Conservation (phyloP, 129 eudicot genomes). For the Tagetes patula region DNA sequence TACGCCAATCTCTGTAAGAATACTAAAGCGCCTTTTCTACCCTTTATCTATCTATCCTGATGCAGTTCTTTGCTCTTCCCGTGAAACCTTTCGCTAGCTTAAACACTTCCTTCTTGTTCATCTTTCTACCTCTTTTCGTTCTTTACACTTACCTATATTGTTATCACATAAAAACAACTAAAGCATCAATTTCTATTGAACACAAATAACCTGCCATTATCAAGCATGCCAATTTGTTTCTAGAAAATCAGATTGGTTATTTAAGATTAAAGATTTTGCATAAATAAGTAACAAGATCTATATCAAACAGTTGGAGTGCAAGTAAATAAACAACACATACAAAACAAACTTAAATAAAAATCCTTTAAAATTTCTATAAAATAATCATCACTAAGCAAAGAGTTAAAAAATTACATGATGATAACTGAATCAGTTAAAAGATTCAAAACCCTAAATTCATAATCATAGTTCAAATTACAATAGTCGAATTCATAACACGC, state of each 20-base stretch:
- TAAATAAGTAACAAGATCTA: not conserved
- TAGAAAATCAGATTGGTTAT: no score
- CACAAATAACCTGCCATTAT: not conserved
- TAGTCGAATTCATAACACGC: not conserved
- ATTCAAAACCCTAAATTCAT: not conserved
- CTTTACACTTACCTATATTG: slow-evolving; percentile 6
- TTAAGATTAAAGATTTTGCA: no score
- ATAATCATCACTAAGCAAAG: not conserved
- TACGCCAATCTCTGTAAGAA: slow-evolving; percentile 88
- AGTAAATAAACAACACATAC: not conserved
- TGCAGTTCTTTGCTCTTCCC: no score
- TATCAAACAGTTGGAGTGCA: not conserved
- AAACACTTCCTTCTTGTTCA: slow-evolving; percentile 92
- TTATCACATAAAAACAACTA: not conserved
- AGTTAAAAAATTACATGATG: not conserved
- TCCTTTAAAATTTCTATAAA: not conserved
- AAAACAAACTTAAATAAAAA: not conserved
- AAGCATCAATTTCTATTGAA: not conserved
- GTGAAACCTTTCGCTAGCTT: no score
- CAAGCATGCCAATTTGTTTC: not conserved
- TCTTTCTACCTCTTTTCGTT: slow-evolving; percentile 28
- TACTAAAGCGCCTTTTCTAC: slow-evolving; percentile 96
- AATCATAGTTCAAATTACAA: not conserved
- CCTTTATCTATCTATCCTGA: slow-evolving; percentile 85
- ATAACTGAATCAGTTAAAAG: not conserved